These are phyloP conservation scores for Lachancea lanzarotensis DNA, from an alignment of 805 yeast species.

Conservation along the genomic window DNA sequence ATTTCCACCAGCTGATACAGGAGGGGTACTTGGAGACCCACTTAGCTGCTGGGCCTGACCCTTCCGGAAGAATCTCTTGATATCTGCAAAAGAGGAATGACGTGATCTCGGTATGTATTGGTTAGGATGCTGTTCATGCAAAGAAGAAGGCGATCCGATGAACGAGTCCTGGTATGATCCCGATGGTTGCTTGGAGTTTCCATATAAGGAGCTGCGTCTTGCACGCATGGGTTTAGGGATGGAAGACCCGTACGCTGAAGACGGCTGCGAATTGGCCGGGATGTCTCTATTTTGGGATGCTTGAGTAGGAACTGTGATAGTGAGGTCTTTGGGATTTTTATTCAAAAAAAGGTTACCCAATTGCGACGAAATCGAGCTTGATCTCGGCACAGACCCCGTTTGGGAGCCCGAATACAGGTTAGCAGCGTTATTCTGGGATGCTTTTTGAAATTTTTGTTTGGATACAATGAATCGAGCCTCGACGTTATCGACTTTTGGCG, in stretches of 20 bases:
- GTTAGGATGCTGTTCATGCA: conserved; percentile 34
- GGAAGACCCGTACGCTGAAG: conserved; percentile 18
- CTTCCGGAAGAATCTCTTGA: conserved; percentile 64
- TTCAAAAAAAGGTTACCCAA: conserved; percentile 32
- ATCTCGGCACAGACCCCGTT: conserved; percentile 22
- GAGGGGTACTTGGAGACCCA: conserved; percentile 22
- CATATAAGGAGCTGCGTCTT: conserved; percentile 31
- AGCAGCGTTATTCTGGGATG: conserved; percentile 21
- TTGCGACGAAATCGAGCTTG: conserved; percentile 32
- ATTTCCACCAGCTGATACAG: conserved; percentile 10
- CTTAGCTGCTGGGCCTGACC: conserved; percentile 11
- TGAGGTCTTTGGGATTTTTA: conserved; percentile 19
- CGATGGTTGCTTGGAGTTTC: conserved; percentile 31
- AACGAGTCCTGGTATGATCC: conserved; percentile 21
- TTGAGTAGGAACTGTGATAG: conserved; percentile 5
- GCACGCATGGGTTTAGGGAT: conserved; percentile 33
- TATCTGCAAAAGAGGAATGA: conserved; percentile 74
- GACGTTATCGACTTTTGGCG: conserved; percentile 65
- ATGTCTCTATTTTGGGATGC: conserved; percentile 6
- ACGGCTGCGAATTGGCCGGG: background rate
- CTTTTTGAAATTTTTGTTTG: conserved; percentile 48
- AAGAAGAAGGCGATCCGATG: conserved; percentile 29
- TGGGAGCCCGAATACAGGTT: conserved; percentile 12
- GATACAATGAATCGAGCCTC: conserved; percentile 84
- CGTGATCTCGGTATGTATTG: conserved; percentile 41